These are phyloP conservation scores for Cladosporium oxysporum DNA, from an alignment of 2,329 filamentous ascomycete species.

Conservation along the genomic window DNA sequence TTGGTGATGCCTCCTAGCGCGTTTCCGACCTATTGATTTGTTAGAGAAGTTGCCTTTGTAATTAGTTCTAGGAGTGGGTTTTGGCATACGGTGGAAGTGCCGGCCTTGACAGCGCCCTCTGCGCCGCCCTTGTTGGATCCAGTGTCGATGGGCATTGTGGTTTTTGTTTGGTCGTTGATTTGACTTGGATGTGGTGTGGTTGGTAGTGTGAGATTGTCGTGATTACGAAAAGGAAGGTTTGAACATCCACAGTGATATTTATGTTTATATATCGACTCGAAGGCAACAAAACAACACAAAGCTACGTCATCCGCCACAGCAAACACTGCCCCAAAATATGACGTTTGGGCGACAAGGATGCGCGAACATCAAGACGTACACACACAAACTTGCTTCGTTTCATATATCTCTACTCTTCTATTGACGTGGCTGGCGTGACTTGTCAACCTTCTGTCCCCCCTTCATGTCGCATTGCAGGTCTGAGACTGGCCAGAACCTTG, in stretches of 20 bases:
- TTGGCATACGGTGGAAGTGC: constrained; percentile 34
- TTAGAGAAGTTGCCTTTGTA: constrained; percentile 47
- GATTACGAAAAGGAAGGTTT: not conserved
- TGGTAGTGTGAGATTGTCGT: not conserved
- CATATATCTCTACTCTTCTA: not conserved
- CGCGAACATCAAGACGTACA: not conserved
- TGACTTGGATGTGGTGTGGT: not conserved
- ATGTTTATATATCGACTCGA: not conserved
- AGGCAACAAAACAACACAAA: constrained; percentile 5
- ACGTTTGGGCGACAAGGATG: constrained; percentile 1
- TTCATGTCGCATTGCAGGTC: not conserved
- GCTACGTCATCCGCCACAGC: constrained; percentile 3
- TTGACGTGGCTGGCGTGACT: constrained; percentile 7
- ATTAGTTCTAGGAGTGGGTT: constrained; percentile 25
- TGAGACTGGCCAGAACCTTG: not conserved
- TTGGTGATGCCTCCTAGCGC: constrained; percentile 54
- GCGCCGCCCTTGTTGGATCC: constrained; percentile 27
- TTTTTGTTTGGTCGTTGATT: not conserved
- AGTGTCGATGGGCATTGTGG: constrained; percentile 16
- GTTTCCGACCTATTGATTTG: constrained; percentile 45
- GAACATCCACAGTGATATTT: not conserved
- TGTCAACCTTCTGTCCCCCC: not conserved
- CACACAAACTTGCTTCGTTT: not conserved
- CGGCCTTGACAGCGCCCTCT: constrained; percentile 35
- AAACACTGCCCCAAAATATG: constrained; percentile 8